Conservation (phyloP, 352 stramenopile species). For the Phytopythium cucurbitacearum region DNA sequence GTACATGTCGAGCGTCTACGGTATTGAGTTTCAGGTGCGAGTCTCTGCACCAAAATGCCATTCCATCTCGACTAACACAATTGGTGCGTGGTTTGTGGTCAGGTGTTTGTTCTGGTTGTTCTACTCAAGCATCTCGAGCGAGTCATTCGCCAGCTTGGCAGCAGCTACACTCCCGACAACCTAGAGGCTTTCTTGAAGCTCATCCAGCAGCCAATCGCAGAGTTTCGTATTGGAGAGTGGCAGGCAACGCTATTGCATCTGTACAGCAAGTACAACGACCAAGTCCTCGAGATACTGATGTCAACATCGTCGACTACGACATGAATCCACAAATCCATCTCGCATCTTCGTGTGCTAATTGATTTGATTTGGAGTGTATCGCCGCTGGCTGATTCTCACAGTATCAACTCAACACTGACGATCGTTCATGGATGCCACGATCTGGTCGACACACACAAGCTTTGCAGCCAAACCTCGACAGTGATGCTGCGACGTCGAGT, state of each 20-base stretch:
- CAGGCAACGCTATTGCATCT: constrained; percentile 35
- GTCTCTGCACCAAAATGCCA: neutral
- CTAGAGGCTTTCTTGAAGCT: constrained; percentile 28
- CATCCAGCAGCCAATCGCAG: constrained; percentile 31
- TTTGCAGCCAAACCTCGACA: no score
- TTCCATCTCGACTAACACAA: neutral
- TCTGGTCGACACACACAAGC: no score
- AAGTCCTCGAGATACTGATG: constrained; percentile 18
- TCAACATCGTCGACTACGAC: neutral
- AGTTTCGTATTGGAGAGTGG: constrained; percentile 44
- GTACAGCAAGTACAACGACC: constrained; percentile 45
- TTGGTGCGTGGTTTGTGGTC: neutral
- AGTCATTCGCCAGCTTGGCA: constrained; percentile 25
- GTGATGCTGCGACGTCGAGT: no score
- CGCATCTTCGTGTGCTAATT: constrained; percentile 1
- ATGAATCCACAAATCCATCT: no score
- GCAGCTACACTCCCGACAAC: constrained; percentile 17
- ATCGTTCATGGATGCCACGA: no score
- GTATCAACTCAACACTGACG: no score
- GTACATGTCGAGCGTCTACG: constrained; percentile 54
- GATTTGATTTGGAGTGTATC: neutral
- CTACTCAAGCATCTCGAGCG: constrained; percentile 46
- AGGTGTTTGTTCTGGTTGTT: constrained; percentile 52
- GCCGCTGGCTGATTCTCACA: no score
- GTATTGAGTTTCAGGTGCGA: constrained; percentile 51